Evolutionary conservation across 2,329 filamentous ascomycete species (phyloP), one percentile per base, ranked within the genome.

Genomic region (Botrytis squamosa): DNA sequence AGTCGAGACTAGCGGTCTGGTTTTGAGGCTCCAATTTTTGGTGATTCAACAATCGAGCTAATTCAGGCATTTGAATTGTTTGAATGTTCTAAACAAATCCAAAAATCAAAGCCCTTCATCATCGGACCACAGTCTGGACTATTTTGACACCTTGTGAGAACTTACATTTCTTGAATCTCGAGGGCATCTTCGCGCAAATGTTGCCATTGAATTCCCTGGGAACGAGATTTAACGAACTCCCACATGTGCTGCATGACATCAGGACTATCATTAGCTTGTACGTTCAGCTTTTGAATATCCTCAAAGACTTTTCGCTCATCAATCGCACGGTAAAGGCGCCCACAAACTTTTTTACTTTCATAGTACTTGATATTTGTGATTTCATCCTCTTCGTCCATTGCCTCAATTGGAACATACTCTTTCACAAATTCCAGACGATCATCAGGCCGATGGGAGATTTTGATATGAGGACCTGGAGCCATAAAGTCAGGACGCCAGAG

Each of bases 301-400:
- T 73, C 67, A 40, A 83, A 91, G 62, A 95, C 92, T 70, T 86
- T 85, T 64, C 85, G 85, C 81, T 96, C 93, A 77, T 97, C 89
- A 18, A 97, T 90, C 0, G 86, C 87, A 2, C 92, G 88, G 79
- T 92, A 96, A 0, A 97, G 84, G 7, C 85, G 82, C 0, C 93
- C 93, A 0, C 96, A 85, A 0, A 92, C 84, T 76, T 93, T 93
- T 0, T 88, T 77, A 2, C 91, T 94, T 46, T 81, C 82, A 80
- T 96, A 95, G 79, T 90, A 95, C 5, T 82, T 81, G 40, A 85
- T 84, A 8, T 83, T 82, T 75, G 85, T 83, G 5, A 84, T 84
- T 1, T 84, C 81, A n/a, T 86, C 84, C 6, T 86, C 83, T 36
- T 86, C 84, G 2, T 85, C 84, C 3, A 87, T 82, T 14, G 79